Conservation (phyloP, 805 yeast genomes). For the Candida sanyiensis region DNA sequence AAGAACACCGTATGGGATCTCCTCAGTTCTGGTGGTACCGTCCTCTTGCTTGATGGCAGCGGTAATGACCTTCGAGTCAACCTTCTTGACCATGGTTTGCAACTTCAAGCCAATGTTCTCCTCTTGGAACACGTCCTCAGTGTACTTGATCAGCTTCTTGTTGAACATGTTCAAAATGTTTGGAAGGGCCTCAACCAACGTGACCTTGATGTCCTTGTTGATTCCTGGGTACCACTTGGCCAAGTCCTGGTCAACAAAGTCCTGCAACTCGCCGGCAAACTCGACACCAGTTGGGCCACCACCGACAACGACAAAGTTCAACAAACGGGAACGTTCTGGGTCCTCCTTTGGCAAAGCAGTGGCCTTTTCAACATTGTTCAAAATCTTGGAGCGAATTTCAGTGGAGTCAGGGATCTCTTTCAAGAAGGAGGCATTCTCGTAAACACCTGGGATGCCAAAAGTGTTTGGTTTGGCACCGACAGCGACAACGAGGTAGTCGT, state of each 20-base stretch:
- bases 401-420: constrained; percentile 87
- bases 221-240: constrained; percentile 83
- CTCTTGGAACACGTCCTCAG: constrained; percentile 36
- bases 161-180: constrained; percentile 62
- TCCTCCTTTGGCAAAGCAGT: constrained; percentile 72
- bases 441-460: constrained; percentile 89
- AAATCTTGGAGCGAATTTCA: constrained; percentile 71
- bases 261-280: constrained; percentile 94
- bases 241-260: constrained; percentile 87
- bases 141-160: constrained; percentile 37
- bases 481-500: constrained; percentile 82
- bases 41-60: constrained; percentile 70
- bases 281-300: constrained; percentile 99
- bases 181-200: constrained; percentile 87
- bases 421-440: constrained; percentile 76
- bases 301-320: constrained; percentile 87
- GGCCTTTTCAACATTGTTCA: constrained; percentile 87
- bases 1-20: constrained; percentile 82
- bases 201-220: constrained; percentile 76
- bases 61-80: constrained; percentile 62
- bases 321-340: constrained; percentile 77
- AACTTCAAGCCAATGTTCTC: constrained; percentile 69
- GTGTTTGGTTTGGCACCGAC: constrained; percentile 95
- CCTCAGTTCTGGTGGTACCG: constrained; percentile 53
- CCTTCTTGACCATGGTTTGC: constrained; percentile 85